Conservation (phyloP, 306 rosid species). For the Amphicarpaea edgeworthii region DNA sequence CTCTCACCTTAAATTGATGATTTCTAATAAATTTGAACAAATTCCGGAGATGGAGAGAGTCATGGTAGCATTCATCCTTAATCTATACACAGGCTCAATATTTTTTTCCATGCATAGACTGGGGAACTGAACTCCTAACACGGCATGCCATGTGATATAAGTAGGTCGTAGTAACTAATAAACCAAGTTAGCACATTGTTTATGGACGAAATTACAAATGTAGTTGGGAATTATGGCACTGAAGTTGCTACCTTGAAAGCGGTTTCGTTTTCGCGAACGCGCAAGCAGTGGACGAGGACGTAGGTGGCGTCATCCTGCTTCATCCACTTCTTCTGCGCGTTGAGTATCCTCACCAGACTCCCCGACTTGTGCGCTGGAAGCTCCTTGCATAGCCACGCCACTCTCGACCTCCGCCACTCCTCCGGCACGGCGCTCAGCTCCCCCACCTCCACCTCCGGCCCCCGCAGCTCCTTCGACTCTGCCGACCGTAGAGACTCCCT, state of each 20-base stretch:
- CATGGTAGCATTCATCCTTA: too few relatives aligned
- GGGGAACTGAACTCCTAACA: too few relatives aligned
- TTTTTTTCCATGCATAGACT: too few relatives aligned
- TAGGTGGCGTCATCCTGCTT: conserved; percentile 70
- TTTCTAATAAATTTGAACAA: too few relatives aligned
- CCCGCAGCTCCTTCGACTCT: conserved; percentile 28
- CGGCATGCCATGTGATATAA: too few relatives aligned
- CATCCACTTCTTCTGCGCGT: conserved; percentile 89
- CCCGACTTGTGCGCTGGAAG: conserved; percentile 54
- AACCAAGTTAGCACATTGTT: too few relatives aligned
- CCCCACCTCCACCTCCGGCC: conserved; percentile 51
- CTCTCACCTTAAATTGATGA: too few relatives aligned
- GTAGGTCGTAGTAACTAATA: too few relatives aligned
- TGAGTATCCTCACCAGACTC: conserved; percentile 62
- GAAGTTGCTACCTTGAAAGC: conserved; percentile 81
- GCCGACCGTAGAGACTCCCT: background rate
- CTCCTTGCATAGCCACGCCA: conserved; percentile 64
- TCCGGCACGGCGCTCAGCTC: conserved; percentile 58
- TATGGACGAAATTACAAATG: background rate
- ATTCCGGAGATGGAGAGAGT: too few relatives aligned
- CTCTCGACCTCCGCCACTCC: conserved; percentile 59
- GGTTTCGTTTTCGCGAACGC: conserved; percentile 85
- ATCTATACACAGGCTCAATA: too few relatives aligned
- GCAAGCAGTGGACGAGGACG: conserved; percentile 78
- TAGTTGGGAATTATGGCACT: too few relatives aligned